Conservation (phyloP, 352 stramenopile species). For the Phytopythium mirpurense region DNA sequence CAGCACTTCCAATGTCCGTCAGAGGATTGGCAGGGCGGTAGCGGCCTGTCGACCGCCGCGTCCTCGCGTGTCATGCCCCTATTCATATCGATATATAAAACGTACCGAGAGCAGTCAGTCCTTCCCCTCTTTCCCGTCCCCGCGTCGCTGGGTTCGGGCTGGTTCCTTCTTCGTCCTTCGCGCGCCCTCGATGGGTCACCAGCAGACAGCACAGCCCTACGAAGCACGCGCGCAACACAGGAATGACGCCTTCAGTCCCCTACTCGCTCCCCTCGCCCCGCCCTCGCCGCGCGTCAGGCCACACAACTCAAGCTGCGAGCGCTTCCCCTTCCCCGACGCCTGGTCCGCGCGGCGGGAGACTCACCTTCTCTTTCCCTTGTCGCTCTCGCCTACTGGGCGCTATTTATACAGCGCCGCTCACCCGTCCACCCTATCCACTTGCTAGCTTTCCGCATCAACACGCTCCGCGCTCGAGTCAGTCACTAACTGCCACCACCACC, state of each 20-base stretch:
- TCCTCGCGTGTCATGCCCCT: no score
- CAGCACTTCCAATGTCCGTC: not conserved
- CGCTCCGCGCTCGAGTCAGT: no score
- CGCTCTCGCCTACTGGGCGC: not conserved
- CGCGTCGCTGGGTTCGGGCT: constrained; percentile 1
- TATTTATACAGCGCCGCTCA: no score
- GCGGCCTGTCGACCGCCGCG: no score
- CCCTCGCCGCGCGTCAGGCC: no score
- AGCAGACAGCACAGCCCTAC: no score
- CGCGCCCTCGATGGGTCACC: not conserved
- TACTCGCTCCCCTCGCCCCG: not conserved
- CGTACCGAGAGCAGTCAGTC: not conserved
- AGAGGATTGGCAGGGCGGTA: no score
- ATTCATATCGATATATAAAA: no score
- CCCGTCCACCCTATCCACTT: no score
- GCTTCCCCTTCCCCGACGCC: not conserved
- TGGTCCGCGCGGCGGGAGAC: not conserved
- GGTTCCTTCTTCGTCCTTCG: not conserved
- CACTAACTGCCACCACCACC: no score
- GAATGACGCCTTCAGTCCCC: not conserved
- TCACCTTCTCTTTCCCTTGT: not conserved
- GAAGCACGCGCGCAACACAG: not conserved
- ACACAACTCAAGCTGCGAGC: no score
- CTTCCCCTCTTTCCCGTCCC: not conserved
- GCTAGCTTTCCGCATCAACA: no score